Evolutionary conservation across 1,284 basidiomycete genomes (phyloP), one percentile per base, ranked within the genome.

Genomic region (Psilocybe mexicana): DNA sequence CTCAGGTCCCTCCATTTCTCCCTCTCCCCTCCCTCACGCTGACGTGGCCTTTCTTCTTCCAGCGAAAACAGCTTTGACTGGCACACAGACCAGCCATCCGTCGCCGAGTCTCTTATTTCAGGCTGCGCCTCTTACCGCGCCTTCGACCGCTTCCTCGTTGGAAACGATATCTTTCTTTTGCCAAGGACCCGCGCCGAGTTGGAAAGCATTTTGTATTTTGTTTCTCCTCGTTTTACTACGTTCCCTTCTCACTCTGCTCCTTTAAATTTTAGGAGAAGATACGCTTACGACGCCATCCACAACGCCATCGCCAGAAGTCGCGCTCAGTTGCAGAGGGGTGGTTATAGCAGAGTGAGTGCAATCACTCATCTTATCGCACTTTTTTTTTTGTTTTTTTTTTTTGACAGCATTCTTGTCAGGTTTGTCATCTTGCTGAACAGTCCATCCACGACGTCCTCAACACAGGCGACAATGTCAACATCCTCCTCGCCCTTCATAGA

Each of bases 231-330:
- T 38, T 50, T 52, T 30, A 12, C 25, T 35, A 18, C 42, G 62
- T 43, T 54, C 57, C 49, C 53, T 48, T 35, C 40, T 25, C 28
- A 12, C 24, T 23, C 58, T 40, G 43, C 40, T 46, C 57, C 64
- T 62, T 64, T 44, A 62, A 43, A 48, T 56, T 35, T 38, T 52
- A 90, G 88, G 61, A 78, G 83, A 59, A 78, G 90, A 66, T 92
- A 92, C 67, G 82, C 86, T 0, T 85, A 88, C 65, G 90, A 92
- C 62, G 83, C 85, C 7, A 89, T 92, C 58, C 90, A 92, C 70
- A 92, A 92, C 69, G 82, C 82, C 3, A 90, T 92, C 66, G 78
- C 90, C 6, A 79, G 79, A 58, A 85, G 86, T 61, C 84, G 87
- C 44, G 81, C 81, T 28, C 74, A 84, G 24, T 74, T 92, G 8